Evolutionary conservation across 331 rosid species (phyloP).

Genomic region (Prunus yedoensis): DNA sequence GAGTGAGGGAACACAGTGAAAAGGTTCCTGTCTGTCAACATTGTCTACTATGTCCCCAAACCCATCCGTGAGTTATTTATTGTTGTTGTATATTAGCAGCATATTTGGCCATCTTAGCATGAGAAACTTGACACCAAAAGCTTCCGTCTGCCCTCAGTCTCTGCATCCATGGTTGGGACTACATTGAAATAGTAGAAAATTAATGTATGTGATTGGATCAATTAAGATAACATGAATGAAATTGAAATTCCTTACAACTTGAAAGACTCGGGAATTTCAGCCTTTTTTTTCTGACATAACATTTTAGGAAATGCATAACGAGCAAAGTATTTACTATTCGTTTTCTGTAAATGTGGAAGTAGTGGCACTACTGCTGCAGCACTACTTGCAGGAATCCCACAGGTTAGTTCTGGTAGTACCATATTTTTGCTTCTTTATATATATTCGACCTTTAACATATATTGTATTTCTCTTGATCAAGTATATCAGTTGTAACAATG

Average conservation of each 20-base stretch:
- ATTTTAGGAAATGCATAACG: slow-evolving; percentile 14
- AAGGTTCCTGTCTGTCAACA: not conserved
- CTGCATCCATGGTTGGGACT: not conserved
- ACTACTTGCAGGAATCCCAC: slow-evolving; percentile 72
- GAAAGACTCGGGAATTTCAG: not conserved
- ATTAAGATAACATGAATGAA: not conserved
- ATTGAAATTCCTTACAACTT: not conserved
- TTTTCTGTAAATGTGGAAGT: slow-evolving; percentile 24
- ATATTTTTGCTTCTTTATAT: not conserved
- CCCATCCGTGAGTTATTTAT: too few relatives aligned
- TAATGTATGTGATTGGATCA: not conserved
- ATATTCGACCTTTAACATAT: not conserved
- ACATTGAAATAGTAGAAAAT: not conserved
- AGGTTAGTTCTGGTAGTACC: slow-evolving; percentile 47
- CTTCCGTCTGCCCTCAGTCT: not conserved
- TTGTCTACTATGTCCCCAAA: not conserved
- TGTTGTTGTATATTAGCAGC: not conserved
- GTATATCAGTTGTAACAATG: not conserved
- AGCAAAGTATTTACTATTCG: slow-evolving; percentile 17
- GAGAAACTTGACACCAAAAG: not conserved
- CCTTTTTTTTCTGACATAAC: not conserved
- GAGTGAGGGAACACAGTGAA: not conserved
- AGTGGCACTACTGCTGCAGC: slow-evolving; percentile 92
- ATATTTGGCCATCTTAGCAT: not conserved
- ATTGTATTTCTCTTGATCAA: not conserved